Evolutionary conservation across 352 stramenopile species (phyloP).

Genomic region (Globisporangium carolinianum): DNA sequence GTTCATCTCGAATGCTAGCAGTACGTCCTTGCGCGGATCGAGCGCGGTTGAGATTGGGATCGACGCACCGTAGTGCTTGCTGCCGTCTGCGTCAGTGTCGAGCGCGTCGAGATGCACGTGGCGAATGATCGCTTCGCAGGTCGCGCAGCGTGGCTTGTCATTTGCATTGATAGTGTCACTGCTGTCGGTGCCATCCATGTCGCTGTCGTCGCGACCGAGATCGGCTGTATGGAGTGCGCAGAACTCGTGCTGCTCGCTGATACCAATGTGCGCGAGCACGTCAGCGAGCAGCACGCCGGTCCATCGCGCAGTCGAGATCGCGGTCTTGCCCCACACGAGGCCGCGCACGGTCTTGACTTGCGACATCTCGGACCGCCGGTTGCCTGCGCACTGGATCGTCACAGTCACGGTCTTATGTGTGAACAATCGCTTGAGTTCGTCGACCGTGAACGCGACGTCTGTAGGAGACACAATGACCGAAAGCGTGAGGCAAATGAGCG

Average conservation of each 20-base stretch:
- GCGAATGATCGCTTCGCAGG: conserved; percentile 17
- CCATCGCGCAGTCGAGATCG: conserved; percentile 89
- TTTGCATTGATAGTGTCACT: neutral
- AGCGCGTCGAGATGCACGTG: conserved; percentile 52
- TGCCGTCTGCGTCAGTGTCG: conserved; percentile 38
- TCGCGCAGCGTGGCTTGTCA: conserved; percentile 3
- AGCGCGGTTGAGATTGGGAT: conserved; percentile 88
- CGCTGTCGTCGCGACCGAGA: conserved; percentile 27
- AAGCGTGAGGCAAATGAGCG: neutral
- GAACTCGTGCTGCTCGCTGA: conserved; percentile 33
- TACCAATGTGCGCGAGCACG: conserved; percentile 66
- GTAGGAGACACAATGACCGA: neutral
- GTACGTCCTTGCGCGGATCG: conserved; percentile 80
- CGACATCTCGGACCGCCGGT: conserved; percentile 81
- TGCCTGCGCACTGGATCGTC: conserved; percentile 92
- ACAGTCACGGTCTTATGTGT: conserved; percentile 64
- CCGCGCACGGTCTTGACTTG: conserved; percentile 37
- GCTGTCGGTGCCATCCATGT: conserved; percentile 19
- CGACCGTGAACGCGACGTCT: conserved; percentile 53
- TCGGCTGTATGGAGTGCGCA: conserved; percentile 33
- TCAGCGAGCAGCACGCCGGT: conserved; percentile 84
- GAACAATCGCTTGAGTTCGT: conserved; percentile 85
- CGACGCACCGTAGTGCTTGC: conserved; percentile 44
- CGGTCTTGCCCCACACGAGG: conserved; percentile 32
- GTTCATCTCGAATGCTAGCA: conserved; percentile 96